Evolutionary conservation across 805 yeast species (phyloP).

Genomic region (Hanseniaspora lindneri): DNA sequence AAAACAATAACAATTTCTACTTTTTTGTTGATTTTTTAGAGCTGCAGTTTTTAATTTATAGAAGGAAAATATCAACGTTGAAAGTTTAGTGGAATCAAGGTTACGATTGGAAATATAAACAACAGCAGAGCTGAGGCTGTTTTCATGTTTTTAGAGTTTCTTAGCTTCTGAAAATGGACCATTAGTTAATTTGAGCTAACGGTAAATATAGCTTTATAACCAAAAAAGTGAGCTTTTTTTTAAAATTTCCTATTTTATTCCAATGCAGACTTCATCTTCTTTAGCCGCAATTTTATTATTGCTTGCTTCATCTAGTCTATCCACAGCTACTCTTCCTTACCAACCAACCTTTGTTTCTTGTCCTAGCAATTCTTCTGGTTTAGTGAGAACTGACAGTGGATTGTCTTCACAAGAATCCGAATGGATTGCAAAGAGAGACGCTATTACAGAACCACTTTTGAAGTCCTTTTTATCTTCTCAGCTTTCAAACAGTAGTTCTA

Average conservation of each 20-base stretch:
- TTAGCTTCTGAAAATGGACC: too few relatives aligned
- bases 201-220: too few relatives aligned
- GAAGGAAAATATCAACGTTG: too few relatives aligned
- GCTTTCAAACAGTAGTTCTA: conserved; percentile 17
- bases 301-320: conserved; percentile 38
- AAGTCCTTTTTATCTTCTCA: conserved; percentile 10
- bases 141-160: not conserved
- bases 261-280: not conserved
- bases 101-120: not conserved
- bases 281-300: conserved; percentile 27
- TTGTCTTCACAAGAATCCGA: conserved; percentile 35
- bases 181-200: too few relatives aligned
- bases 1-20: not conserved
- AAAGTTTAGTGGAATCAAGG: too few relatives aligned
- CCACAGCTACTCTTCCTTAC: conserved; percentile 41
- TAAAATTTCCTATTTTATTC: not conserved
- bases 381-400: conserved; percentile 36
- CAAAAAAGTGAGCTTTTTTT: too few relatives aligned
- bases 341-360: conserved; percentile 42
- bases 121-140: not conserved
- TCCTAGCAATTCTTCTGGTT: conserved; percentile 30
- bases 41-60: too few relatives aligned
- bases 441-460: conserved; percentile 16
- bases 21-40: not conserved
- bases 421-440: conserved; percentile 35